These are phyloP conservation scores for Reticulomyxa filosa DNA, from an alignment of 78 protist species.

Conservation along the genomic window DNA sequence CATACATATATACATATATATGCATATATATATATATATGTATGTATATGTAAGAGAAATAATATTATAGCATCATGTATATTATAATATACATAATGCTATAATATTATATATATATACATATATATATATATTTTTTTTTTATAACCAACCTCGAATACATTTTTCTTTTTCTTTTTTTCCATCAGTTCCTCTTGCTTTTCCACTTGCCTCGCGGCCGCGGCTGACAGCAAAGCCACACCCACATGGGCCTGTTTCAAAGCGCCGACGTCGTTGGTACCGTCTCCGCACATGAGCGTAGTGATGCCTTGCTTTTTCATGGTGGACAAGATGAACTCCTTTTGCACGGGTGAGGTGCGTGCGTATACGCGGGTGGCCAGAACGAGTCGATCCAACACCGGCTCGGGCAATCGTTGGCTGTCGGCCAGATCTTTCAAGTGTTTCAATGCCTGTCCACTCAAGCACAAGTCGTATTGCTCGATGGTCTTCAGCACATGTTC, in stretches of 20 bases:
- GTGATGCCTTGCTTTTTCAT: slow-evolving; percentile 32
- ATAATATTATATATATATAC: not conserved
- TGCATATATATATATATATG: not conserved
- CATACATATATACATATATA: not conserved
- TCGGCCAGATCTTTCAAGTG: no score
- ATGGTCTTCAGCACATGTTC: no score
- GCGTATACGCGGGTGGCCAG: no score
- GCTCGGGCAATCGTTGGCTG: no score
- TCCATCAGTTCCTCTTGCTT: not conserved
- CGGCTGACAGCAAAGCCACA: slow-evolving; percentile 20
- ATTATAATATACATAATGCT: not conserved
- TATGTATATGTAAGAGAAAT: no score
- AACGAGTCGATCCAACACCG: no score
- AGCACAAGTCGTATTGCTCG: no score
- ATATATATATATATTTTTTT: not conserved
- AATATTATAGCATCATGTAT: not conserved
- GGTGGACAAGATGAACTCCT: slow-evolving; percentile 19
- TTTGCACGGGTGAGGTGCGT: no score
- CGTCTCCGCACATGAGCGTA: slow-evolving; percentile 99
- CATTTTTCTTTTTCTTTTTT: not conserved
- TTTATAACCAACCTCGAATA: no score
- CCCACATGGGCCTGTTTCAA: slow-evolving; percentile 94
- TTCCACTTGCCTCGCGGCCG: not conserved
- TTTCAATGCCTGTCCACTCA: no score
- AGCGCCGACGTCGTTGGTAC: slow-evolving; percentile 99